Base-by-base conservation (phyloP, 2,329 filamentous ascomycete species). In the Pestalotiopsis sp. region DNA sequence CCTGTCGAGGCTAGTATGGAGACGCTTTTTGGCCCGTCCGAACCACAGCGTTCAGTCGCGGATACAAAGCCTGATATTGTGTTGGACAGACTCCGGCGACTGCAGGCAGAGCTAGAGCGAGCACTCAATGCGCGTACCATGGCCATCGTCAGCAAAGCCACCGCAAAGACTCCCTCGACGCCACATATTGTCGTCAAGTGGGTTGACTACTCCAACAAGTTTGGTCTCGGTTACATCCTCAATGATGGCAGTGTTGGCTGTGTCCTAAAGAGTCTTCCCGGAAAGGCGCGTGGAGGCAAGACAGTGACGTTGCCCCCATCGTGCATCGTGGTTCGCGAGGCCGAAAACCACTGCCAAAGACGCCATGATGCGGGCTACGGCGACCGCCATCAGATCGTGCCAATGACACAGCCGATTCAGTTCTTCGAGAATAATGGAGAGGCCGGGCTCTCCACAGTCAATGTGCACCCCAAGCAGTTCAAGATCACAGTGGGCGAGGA, bases 161-260 rank as follows among this genome's bases (percentile, higher is more conserved):
- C 61, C 2, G 82, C 86, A 68, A 80, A 85, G 70, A 78, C 85
- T 67, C 82, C 86, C 76, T 76, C 90, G 70, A 79, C 91, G 77
- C 86, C 91, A 76, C 81, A 90, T 76, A 87, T 91, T 59, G 89
- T 91, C 13, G 88, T 91, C 12, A 94, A 95, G 77, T 96, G 93
- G 93, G 93, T 96, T 6, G 93, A 96, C 77, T 96, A 96, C 79
- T 94, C 92, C 69, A 93, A 94, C 80, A 94, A 94, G 77, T 94
- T 94, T 77, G 93, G 93, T 13, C 86, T 96, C 17, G 93, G 93
- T 45, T 96, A 95, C 75, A 93, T 95, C 68, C 83, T 96, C 66
- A 93, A 93, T 70, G 92, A 95, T 72, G 93, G 93, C 38, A 94
- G 90, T 70, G 90, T 95, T 23, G 93, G 93, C 17, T 94, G 92